Evolutionary conservation across 2,329 filamentous ascomycete species (phyloP), one percentile per base, ranked within the genome.

Genomic region (Nemania sp.): DNA sequence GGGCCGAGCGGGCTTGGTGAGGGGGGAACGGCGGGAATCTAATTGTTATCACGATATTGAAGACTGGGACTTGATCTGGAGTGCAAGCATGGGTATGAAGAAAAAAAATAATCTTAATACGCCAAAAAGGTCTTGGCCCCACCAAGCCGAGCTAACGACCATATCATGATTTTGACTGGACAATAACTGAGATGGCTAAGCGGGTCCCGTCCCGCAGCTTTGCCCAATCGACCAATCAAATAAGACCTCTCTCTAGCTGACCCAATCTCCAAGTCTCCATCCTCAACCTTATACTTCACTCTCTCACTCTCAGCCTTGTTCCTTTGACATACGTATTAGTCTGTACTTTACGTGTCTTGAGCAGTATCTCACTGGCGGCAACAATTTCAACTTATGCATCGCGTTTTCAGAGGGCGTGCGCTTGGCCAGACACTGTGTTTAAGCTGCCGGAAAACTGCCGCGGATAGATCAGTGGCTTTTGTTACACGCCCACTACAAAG

Each of bases 351-450:
- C n/a, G 29, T 17, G 39, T 15, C 18, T 45, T 13, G 20, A 50
- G 29, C 7, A 43, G n/a, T 35, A 42, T 35, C 35, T 46, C 50
- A 6, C 45, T 39, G 18, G 13, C 18, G 25, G 4, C 17, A 47
- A 46, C 18, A 51, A 25, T 29, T 34, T n/a, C 51, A 52, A 57
- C 65, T 53, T 65, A 72, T 72, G 71, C 63, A 71, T 71, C 70
- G 68, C 47, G 57, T 59, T 59, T 61, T 54, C 35, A 46, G 50
- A 15, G 67, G 68, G 61, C 65, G 66, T 62, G 61, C 57, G 49
- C 54, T 68, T 59, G 57, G 62, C 39, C 64, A 60, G 54, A 65
- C 56, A 43, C 54, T 65, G 34, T 62, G 42, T 54, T 63, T 57
- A 48, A 46, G 34, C 35, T 52, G 50, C 29, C 46, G 45, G 29